phyloP scores from a whole-genome alignment of 2,329 filamentous ascomycete species.

The Aspergillus sp. region DNA sequence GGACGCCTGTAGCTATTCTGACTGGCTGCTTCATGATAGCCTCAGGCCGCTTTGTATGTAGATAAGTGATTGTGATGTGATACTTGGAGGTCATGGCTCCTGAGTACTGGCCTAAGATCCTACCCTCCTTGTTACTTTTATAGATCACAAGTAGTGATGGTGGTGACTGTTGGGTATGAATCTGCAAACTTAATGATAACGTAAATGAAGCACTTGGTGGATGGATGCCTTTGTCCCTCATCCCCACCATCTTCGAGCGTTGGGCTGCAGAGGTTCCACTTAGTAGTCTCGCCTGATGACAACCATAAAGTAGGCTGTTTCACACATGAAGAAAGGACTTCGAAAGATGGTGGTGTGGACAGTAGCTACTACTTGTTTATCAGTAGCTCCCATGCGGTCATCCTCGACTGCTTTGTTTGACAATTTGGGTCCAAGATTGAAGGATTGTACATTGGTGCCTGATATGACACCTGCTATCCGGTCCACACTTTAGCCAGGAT shows the following conservation, averaged over 20 bases:
- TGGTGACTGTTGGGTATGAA: conserved; percentile 5
- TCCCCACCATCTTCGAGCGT: conserved; percentile 6
- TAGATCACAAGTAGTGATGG: no score
- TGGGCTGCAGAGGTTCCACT: conserved; percentile 14
- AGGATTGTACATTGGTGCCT: conserved; percentile 3
- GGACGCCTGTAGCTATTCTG: background rate
- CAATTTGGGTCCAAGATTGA: background rate
- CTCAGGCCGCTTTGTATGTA: conserved; percentile 5
- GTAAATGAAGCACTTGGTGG: background rate
- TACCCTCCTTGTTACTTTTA: no score
- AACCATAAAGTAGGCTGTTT: background rate
- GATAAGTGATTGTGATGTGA: conserved; percentile 5
- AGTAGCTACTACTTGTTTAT: background rate
- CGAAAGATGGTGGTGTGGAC: background rate
- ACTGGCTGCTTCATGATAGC: conserved; percentile 20
- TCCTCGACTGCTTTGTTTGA: background rate
- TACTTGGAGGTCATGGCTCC: background rate
- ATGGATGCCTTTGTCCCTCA: conserved; percentile 10
- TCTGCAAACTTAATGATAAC: background rate
- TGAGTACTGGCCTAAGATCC: background rate
- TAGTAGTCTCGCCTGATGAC: conserved; percentile 11
- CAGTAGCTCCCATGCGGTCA: background rate
- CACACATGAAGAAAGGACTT: background rate
- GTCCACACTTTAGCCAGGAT: background rate
- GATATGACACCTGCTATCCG: conserved; percentile 1